Base-by-base conservation (phyloP, 1,284 basidiomycete species). In the Sphagnurus paluster region DNA sequence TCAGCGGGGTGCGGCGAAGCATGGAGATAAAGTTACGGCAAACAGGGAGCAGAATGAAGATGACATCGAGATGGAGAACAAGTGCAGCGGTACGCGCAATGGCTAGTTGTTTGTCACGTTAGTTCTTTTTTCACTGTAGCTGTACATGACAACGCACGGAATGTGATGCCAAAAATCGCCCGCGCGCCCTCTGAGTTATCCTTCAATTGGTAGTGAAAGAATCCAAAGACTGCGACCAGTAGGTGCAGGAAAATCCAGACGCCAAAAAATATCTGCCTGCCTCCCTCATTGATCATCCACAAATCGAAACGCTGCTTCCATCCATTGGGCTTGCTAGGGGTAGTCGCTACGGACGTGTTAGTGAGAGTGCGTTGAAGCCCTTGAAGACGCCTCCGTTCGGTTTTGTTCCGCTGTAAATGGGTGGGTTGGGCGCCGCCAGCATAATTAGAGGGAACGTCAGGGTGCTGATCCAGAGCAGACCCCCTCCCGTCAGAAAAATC, bases 251-350 rank as follows among this genome's bases (percentile, higher is more conserved):
- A 68, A 38, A 93, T 68, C 79, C 84, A 93, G 52, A 80, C 65
- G 45, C 71, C 77, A 67, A 93, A 90, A 72, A 93, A 90, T 24
- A 93, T 52, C 44, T 80, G 75, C 40, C 80, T 76, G 13, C 84
- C 81, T 36, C 91, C 93, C 61, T 94, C 91, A 62, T 94, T 94
- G 62, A 93, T 90, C 87, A 92, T 88, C 92, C 93, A 95, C 23
- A 82, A 58, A 54, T 78, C 73, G 59, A 81, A 76, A 54, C 66
- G 77, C 52, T 81, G 72, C 34, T 59, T 58, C 45, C 68, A 60
- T 23, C 71, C 66, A 34, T 58, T 64, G 39, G 71, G 64, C 56
- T 67, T 59, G 39, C 58, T 60, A 2, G 71, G 68, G 2, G 57
- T 56, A 14, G 59, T 58, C 19, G 56, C 57, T 1, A 53, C 51